A percentile compares a stretch with the other conserved stretches of the same genome.
Conservation (phyloP, 176 grass and related monocot genomes). For the Paspalum notatum region DNA sequence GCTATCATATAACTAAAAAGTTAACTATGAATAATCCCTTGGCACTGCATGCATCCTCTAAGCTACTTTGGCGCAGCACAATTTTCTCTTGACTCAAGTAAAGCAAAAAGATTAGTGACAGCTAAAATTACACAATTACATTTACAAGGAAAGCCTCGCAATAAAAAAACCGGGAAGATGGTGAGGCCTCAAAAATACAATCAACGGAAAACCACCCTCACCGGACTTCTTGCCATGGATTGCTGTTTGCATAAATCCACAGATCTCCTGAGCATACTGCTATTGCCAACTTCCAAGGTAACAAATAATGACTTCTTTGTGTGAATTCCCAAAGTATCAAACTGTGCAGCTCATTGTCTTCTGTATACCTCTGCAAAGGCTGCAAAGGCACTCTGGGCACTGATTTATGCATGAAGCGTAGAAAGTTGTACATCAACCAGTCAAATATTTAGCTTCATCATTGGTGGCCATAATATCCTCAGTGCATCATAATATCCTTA, state of each 20-base stretch:
- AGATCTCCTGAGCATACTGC: background rate
- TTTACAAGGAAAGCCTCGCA: constrained; percentile 30
- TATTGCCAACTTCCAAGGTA: constrained; percentile 26
- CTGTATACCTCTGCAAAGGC: constrained; percentile 12
- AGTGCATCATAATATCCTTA: background rate
- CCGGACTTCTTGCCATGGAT: constrained; percentile 14
- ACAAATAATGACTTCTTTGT: background rate
- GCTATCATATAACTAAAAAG: no score
- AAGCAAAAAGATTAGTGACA: constrained; percentile 21
- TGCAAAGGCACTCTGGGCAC: background rate
- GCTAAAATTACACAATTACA: constrained; percentile 57
- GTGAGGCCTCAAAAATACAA: background rate
- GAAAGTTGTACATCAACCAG: background rate
- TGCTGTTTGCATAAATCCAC: constrained; percentile 2
- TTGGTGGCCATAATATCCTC: constrained; percentile 17
- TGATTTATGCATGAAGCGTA: constrained; percentile 28
- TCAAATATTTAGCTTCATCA: constrained; percentile 41
- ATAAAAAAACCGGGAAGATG: background rate
- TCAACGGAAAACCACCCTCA: background rate
- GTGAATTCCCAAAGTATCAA: background rate
- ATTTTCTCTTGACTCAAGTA: background rate
- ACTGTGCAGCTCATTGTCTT: constrained; percentile 22
- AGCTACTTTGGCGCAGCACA: no score
- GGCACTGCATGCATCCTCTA: no score
- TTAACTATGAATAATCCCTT: no score